Evolutionary conservation across 2,329 filamentous ascomycete species (phyloP).

Genomic region (Aspergillus arachidicola): DNA sequence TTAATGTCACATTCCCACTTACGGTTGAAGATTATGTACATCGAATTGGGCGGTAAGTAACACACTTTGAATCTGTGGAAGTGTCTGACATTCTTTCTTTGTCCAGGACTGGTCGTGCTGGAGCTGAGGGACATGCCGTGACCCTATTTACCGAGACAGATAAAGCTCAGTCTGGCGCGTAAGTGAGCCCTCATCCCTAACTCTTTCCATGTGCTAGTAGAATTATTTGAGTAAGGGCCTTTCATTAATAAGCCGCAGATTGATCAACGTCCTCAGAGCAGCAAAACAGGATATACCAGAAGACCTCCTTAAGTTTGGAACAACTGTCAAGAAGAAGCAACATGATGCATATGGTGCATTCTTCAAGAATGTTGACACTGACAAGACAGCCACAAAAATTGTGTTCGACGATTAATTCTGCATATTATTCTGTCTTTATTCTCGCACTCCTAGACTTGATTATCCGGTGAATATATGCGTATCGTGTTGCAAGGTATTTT

Average conservation of each 20-base stretch:
- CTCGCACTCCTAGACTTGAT: conserved; percentile 19
- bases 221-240: not conserved
- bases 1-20: conserved; percentile 93
- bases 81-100: conserved; percentile 15
- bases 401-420: conserved; percentile 68
- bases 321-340: conserved; percentile 98
- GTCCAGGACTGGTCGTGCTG: conserved; percentile 81
- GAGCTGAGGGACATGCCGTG: conserved; percentile 83
- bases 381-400: conserved; percentile 86
- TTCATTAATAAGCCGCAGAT: conserved; percentile 49
- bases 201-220: not conserved
- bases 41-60: conserved; percentile 70
- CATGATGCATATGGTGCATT: conserved; percentile 95
- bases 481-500: conserved; percentile 32
- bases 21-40: conserved; percentile 98
- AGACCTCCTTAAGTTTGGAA: conserved; percentile 90
- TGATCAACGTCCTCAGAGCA: conserved; percentile 94
- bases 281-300: conserved; percentile 90
- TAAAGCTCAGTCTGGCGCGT: conserved; percentile 87
- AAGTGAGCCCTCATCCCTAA: conserved; percentile 48
- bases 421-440: conserved; percentile 23
- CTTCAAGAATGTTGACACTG: conserved; percentile 85
- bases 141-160: conserved; percentile 95
- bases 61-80: not conserved
- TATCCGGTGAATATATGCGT: conserved; percentile 23